Conservation (phyloP, 352 stramenopile species). For the Globisporangium rhizosaccharum region DNA sequence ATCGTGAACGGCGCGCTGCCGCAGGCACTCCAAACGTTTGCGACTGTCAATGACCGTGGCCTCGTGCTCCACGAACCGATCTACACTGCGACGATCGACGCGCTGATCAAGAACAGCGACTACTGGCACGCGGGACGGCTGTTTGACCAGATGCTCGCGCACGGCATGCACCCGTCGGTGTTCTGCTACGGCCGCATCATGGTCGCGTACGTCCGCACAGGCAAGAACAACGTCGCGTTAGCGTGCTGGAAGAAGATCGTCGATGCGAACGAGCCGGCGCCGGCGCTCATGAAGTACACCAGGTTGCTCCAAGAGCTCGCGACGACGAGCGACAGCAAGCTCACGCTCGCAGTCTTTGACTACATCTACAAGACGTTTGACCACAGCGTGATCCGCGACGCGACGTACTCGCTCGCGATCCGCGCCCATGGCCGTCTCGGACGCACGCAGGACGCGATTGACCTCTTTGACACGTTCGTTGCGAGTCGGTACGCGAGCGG, state of each 20-base stretch:
- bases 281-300: conserved; percentile 47
- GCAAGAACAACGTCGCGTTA: conserved; percentile 51
- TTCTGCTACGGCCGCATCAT: conserved; percentile 79
- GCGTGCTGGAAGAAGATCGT: conserved; percentile 72
- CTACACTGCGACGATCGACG: conserved; percentile 71
- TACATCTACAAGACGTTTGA: conserved; percentile 47
- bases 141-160: conserved; percentile 71
- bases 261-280: conserved; percentile 33
- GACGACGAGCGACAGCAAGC: conserved; percentile 50
- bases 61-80: conserved; percentile 60
- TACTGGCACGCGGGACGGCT: conserved; percentile 66
- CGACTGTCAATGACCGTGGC: conserved; percentile 40
- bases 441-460: conserved; percentile 51
- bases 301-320: conserved; percentile 58
- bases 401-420: conserved; percentile 61
- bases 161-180: conserved; percentile 49
- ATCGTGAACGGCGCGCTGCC: conserved; percentile 56
- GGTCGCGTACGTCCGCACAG: conserved; percentile 67
- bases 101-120: conserved; percentile 46
- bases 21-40: conserved; percentile 76
- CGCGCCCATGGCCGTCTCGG: conserved; percentile 64
- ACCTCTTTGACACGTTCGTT: conserved; percentile 69
- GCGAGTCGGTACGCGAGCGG: conserved; percentile 25
- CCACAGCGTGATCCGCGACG: conserved; percentile 37
- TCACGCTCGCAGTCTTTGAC: conserved; percentile 61